Conservation (phyloP, 805 yeast genomes). For the Teunomyces aglyptinius region DNA sequence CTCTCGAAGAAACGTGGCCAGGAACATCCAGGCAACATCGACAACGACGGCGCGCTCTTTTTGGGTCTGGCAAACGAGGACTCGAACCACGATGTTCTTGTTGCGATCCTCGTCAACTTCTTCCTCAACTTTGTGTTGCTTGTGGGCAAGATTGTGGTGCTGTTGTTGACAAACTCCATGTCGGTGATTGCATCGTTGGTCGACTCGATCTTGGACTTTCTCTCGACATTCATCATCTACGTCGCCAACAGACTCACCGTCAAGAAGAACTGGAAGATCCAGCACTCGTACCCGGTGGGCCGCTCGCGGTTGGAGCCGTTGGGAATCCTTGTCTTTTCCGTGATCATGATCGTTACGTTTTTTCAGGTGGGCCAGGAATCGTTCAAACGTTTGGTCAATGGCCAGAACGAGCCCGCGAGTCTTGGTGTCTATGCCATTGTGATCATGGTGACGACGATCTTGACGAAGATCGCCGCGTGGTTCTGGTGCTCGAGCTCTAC, state of each 20-base stretch:
- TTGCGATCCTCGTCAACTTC: constrained; percentile 67
- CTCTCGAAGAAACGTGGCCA: constrained; percentile 24
- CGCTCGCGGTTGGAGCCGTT: constrained; percentile 71
- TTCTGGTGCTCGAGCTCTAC: constrained; percentile 58
- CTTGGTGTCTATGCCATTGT: constrained; percentile 50
- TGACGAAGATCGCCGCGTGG: constrained; percentile 60
- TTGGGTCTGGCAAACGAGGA: constrained; percentile 48
- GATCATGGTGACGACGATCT: constrained; percentile 65
- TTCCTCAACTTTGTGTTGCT: constrained; percentile 56
- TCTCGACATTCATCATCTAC: constrained; percentile 72
- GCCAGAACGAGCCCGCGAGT: constrained; percentile 35
- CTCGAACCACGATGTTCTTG: constrained; percentile 42
- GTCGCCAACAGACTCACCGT: constrained; percentile 53
- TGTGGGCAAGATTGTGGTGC: constrained; percentile 58
- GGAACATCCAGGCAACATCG: constrained; percentile 61
- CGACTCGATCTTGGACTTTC: constrained; percentile 70
- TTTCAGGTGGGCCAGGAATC: constrained; percentile 71
- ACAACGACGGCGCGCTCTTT: constrained; percentile 54
- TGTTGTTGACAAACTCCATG: constrained; percentile 64
- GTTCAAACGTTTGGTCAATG: constrained; percentile 43
- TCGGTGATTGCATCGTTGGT: constrained; percentile 75
- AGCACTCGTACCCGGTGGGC: constrained; percentile 63
- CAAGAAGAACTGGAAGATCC: constrained; percentile 45
- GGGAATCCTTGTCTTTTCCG: constrained; percentile 71
- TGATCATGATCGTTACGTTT: constrained; percentile 68